Conservation (phyloP, 2,329 filamentous ascomycete species). For the Pseudogymnoascus pannorum region DNA sequence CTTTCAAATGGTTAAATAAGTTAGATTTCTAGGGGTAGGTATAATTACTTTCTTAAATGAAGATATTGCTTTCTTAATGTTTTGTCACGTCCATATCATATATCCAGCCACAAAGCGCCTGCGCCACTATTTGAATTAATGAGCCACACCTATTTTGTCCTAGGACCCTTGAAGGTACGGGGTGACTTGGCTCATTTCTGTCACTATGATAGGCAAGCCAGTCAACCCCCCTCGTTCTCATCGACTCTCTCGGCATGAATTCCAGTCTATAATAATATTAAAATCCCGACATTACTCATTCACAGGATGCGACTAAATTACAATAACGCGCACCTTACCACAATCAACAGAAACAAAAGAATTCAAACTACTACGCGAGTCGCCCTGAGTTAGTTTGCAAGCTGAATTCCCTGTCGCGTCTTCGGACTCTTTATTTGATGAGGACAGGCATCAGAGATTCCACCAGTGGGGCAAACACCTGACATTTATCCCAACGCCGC, state of each 20-base stretch:
- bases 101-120: neutral
- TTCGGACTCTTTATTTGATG: constrained; percentile 2
- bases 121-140: neutral
- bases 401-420: neutral
- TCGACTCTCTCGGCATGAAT: neutral
- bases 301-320: neutral
- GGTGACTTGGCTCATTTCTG: constrained; percentile 5
- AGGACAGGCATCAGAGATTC: constrained; percentile 7
- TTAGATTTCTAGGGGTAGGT: too few relatives aligned
- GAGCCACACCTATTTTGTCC: neutral
- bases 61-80: neutral
- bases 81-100: neutral
- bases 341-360: neutral
- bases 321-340: neutral
- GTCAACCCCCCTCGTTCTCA: neutral
- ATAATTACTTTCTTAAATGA: neutral
- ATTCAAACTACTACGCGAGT: neutral
- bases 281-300: neutral
- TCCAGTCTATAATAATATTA: constrained; percentile 2
- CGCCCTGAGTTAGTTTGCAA: neutral
- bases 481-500: constrained; percentile 5
- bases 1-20: neutral
- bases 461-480: constrained; percentile 4
- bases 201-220: constrained; percentile 3
- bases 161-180: neutral